phyloP scores from a whole-genome alignment of 148 eudicot genomes.

The Agrostemma githago region DNA sequence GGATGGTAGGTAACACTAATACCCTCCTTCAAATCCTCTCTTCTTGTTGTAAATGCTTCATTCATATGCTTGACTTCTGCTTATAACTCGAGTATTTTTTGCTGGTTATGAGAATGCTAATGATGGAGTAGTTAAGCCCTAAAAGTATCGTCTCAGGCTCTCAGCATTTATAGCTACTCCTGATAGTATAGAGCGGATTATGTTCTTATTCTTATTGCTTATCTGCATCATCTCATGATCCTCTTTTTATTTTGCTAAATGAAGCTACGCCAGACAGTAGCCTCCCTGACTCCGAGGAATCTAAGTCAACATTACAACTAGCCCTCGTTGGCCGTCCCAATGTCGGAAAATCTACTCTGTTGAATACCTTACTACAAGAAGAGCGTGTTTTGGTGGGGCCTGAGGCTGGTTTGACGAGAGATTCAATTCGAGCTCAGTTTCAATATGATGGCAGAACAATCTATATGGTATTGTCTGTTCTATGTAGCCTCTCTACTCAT shows the following conservation, averaged over 20 bases:
- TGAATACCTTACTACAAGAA: constrained; percentile 87
- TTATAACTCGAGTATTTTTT: neutral
- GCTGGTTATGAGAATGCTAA: neutral
- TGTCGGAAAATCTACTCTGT: constrained; percentile 90
- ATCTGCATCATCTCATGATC: constrained; percentile 11
- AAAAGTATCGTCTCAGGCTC: neutral
- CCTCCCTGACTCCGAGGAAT: constrained; percentile 48
- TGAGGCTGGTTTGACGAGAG: constrained; percentile 97
- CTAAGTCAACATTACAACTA: constrained; percentile 79
- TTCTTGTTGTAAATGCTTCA: neutral
- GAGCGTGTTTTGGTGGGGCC: constrained; percentile 97
- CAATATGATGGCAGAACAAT: constrained; percentile 77
- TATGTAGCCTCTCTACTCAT: constrained; percentile 12
- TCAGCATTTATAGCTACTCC: neutral
- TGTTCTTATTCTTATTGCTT: neutral
- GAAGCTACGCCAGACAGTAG: constrained; percentile 30
- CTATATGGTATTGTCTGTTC: constrained; percentile 54
- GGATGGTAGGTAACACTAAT: constrained; percentile 35
- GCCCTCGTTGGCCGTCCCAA: constrained; percentile 95
- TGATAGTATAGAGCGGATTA: neutral
- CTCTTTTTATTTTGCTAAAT: constrained; percentile 16
- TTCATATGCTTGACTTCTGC: constrained; percentile 4
- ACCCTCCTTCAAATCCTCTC: neutral
- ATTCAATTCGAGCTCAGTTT: constrained; percentile 92
- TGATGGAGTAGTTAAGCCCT: neutral